A percentile compares a stretch with the other conserved stretches of the same genome.
Conservation (phyloP, 495 filamentous ascomycete species). For the Hypomontagnella monticulosa region DNA sequence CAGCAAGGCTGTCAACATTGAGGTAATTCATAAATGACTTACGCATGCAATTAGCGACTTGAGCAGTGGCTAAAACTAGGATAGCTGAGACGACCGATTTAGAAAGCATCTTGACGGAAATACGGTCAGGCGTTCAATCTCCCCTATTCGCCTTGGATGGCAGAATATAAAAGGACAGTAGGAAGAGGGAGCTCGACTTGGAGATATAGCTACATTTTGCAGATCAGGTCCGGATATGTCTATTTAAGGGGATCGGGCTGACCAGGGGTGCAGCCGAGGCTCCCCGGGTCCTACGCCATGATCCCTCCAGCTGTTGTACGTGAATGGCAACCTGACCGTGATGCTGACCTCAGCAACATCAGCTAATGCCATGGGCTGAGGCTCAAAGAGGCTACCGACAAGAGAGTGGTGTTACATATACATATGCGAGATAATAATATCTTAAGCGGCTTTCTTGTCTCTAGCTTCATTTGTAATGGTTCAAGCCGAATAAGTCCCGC, state of each 20-base stretch:
- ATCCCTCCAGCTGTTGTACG: neutral
- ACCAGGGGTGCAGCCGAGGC: neutral
- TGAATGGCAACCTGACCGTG: neutral
- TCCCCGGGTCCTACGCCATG: constrained; percentile 2
- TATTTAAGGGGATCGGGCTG: constrained; percentile 1
- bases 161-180: neutral
- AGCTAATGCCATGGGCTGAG: neutral
- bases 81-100: constrained; percentile 11
- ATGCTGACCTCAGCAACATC: constrained; percentile 29
- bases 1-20: neutral
- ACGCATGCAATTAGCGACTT: constrained; percentile 4
- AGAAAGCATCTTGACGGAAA: constrained; percentile 14
- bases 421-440: too few relatives aligned
- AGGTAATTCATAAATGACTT: neutral
- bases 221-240: neutral
- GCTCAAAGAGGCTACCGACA: constrained; percentile 1
- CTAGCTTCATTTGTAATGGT: too few relatives aligned
- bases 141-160: neutral
- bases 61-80: constrained; percentile 5
- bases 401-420: neutral
- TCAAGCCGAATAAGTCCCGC: too few relatives aligned
- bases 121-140: neutral
- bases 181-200: neutral
- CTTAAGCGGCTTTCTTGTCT: too few relatives aligned
- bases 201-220: neutral